A percentile compares a stretch with the other conserved stretches of the same genome.
phyloP scores from a whole-genome alignment of 1,139 yeast genomes.

The Taiozyma sp. region DNA sequence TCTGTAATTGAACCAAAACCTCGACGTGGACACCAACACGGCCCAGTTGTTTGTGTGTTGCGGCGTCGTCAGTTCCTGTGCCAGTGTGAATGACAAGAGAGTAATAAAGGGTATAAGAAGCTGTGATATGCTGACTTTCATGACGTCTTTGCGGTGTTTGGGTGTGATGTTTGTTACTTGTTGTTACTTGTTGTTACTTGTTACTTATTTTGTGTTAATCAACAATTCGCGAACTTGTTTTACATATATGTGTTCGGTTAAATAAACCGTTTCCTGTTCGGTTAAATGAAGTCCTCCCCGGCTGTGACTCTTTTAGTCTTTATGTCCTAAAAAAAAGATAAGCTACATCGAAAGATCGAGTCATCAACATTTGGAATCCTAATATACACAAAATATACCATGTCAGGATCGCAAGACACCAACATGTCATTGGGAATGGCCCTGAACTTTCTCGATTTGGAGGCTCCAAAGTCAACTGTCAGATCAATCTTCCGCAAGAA shows the following conservation, averaged over 20 bases:
- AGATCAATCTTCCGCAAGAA: not conserved
- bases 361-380: too few relatives aligned
- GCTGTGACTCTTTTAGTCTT: too few relatives aligned
- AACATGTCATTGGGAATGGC: constrained; percentile 5
- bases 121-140: not conserved
- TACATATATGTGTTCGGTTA: too few relatives aligned
- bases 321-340: too few relatives aligned
- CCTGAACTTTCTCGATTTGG: not conserved
- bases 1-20: constrained; percentile 97
- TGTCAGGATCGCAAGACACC: not conserved
- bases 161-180: not conserved
- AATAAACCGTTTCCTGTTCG: too few relatives aligned
- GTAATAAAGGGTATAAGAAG: not conserved
- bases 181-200: too few relatives aligned
- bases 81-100: not conserved
- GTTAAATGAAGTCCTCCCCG: too few relatives aligned
- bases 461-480: not conserved
- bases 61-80: constrained; percentile 24
- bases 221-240: too few relatives aligned
- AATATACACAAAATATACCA: not conserved
- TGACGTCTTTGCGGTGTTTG: not conserved
- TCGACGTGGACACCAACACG: constrained; percentile 87
- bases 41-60: constrained; percentile 89
- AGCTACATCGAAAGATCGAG: too few relatives aligned
- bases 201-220: too few relatives aligned